Evolutionary conservation across 1,284 basidiomycete genomes (phyloP).

Genomic region (Malassezia caprae): DNA sequence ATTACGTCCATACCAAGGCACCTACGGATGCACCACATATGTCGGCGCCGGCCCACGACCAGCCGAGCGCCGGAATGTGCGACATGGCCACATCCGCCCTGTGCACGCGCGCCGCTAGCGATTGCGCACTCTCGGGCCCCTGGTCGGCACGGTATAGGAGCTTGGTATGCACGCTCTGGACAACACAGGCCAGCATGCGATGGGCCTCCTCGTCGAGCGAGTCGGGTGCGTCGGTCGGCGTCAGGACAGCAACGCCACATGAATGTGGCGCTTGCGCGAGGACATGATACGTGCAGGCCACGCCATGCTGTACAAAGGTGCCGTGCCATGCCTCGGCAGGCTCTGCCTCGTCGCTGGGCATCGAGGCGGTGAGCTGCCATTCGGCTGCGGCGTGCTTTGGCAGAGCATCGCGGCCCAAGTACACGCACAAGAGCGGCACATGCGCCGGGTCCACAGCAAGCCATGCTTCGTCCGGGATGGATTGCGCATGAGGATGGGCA

Average conservation of each 20-base stretch:
- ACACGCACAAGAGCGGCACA: slow-evolving; percentile 26
- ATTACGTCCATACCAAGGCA: slow-evolving; percentile 4
- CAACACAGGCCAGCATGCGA: not conserved
- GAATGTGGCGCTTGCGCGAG: not conserved
- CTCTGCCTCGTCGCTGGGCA: not conserved
- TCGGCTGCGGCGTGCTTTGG: slow-evolving; percentile 32
- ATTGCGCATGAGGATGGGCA: slow-evolving; percentile 4
- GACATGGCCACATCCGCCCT: not conserved
- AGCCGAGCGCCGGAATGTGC: not conserved
- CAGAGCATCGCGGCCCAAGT: slow-evolving; percentile 19
- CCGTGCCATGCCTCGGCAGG: not conserved
- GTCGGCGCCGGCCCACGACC: not conserved
- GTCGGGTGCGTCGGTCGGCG: not conserved
- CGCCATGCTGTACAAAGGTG: not conserved
- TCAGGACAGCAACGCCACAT: not conserved
- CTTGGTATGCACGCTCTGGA: not conserved
- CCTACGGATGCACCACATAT: not conserved
- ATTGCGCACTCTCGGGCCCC: not conserved
- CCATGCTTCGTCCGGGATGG: slow-evolving; percentile 4
- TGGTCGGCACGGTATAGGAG: not conserved
- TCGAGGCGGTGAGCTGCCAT: slow-evolving; percentile 39
- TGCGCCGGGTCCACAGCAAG: not conserved
- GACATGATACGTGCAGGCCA: slow-evolving; percentile 5
- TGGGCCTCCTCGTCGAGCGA: not conserved
- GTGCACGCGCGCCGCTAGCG: not conserved